These are phyloP conservation scores for Cucumis variabilis DNA, from an alignment of 331 rosid genomes.

Conservation along the genomic window DNA sequence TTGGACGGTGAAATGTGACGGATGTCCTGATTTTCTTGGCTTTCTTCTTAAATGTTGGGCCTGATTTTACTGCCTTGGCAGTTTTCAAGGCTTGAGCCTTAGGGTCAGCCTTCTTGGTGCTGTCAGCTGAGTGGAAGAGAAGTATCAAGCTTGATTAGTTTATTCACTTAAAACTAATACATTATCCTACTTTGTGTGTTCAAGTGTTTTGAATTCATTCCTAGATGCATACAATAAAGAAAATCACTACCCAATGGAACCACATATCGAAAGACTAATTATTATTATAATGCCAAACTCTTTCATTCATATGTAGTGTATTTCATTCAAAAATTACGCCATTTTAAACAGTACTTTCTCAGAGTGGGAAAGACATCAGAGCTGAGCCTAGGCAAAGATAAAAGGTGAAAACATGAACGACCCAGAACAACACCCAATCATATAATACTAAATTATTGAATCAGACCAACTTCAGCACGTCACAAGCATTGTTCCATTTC, in stretches of 20 bases:
- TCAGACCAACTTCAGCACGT: not conserved
- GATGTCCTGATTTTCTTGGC: conserved; percentile 82
- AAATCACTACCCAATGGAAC: not conserved
- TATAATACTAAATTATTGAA: not conserved
- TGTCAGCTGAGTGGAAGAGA: conserved; percentile 49
- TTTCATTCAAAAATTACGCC: not conserved
- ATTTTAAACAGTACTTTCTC: not conserved
- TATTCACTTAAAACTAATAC: conserved; percentile 2
- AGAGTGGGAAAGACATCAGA: not conserved
- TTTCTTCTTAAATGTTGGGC: conserved; percentile 77
- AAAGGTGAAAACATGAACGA: not conserved
- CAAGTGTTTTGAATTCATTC: not conserved
- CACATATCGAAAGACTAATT: not conserved
- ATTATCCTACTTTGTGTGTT: not conserved
- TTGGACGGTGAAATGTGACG: conserved; percentile 87
- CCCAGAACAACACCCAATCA: not conserved
- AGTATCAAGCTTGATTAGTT: not conserved
- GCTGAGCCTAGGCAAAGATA: not conserved
- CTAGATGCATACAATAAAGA: not conserved
- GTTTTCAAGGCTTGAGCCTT: conserved; percentile 91
- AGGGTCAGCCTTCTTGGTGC: conserved; percentile 68
- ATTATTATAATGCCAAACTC: not conserved
- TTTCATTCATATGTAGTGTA: not conserved
- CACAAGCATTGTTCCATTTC: too few relatives aligned
- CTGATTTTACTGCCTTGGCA: conserved; percentile 90